Conservation (phyloP, 2,329 filamentous ascomycete genomes). For the Colletotrichum sp. region DNA sequence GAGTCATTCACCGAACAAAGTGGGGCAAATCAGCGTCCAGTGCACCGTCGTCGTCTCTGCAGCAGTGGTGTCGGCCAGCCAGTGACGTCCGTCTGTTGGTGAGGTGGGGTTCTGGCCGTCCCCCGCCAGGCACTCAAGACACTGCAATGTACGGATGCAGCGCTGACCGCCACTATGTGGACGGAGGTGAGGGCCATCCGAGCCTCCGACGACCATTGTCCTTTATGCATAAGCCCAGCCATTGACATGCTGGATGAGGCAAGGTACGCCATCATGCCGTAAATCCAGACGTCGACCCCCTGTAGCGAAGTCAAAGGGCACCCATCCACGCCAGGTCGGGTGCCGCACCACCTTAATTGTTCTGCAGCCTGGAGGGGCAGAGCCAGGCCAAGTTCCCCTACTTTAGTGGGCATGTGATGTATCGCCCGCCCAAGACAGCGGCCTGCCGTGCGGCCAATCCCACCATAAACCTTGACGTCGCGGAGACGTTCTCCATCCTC, state of each 20-base stretch:
- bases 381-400: neutral
- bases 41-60: neutral
- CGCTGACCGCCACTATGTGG: slow-evolving; percentile 4
- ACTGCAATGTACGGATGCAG: neutral
- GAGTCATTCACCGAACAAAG: neutral
- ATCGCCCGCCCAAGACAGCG: neutral
- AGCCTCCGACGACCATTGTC: neutral
- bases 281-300: neutral
- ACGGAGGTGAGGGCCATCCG: neutral
- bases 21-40: neutral
- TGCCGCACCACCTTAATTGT: neutral
- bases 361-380: slow-evolving; percentile 15
- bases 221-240: neutral
- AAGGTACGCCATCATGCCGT: neutral
- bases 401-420: slow-evolving; percentile 16
- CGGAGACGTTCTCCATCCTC: slow-evolving; percentile 10
- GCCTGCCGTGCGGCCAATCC: neutral
- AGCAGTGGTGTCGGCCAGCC: neutral
- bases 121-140: neutral
- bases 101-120: neutral
- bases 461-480: slow-evolving; percentile 14
- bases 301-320: neutral
- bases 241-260: neutral
- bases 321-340: neutral
- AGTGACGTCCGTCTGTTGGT: slow-evolving; percentile 5